Conservation (phyloP, 2,329 filamentous ascomycete species). For the Ceratocystis harringtonii region DNA sequence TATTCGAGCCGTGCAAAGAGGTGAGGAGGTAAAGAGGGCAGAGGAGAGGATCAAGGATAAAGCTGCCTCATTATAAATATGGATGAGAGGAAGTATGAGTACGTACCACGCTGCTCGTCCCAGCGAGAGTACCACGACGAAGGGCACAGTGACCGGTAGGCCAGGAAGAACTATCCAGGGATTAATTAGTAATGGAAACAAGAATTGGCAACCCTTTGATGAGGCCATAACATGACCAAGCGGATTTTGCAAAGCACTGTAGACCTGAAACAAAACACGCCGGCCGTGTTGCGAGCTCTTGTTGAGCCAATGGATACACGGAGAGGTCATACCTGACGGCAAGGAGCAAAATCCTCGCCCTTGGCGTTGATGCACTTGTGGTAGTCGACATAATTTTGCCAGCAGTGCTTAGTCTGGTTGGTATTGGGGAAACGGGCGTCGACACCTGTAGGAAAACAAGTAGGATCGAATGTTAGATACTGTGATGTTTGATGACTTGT, state of each 20-base stretch:
- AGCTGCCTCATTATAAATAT: background rate
- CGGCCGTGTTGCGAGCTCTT: background rate
- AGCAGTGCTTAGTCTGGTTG: slow-evolving; percentile 99
- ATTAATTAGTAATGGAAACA: background rate
- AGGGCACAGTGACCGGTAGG: slow-evolving; percentile 95
- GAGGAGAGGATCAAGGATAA: background rate
- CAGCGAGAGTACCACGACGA: slow-evolving; percentile 86
- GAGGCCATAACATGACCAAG: background rate
- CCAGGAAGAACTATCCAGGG: slow-evolving; percentile 72
- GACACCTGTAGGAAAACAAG: slow-evolving; percentile 49
- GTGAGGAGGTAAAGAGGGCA: background rate
- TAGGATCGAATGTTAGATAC: slow-evolving; percentile 11
- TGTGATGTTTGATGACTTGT: background rate
- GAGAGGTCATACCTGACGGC: slow-evolving; percentile 60
- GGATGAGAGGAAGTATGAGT: background rate
- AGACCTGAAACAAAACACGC: background rate
- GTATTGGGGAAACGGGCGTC: slow-evolving; percentile 97
- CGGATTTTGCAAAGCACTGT: background rate
- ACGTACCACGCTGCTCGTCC: slow-evolving; percentile 91
- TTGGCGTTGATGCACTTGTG: slow-evolving; percentile 99
- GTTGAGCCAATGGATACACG: background rate
- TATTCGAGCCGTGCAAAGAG: slow-evolving; percentile 4
- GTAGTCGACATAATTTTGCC: slow-evolving; percentile 99
- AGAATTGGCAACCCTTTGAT: background rate
- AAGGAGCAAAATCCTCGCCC: slow-evolving; percentile 95